phyloP scores from a whole-genome alignment of 495 filamentous ascomycete species.

The Tuber magnatum region DNA sequence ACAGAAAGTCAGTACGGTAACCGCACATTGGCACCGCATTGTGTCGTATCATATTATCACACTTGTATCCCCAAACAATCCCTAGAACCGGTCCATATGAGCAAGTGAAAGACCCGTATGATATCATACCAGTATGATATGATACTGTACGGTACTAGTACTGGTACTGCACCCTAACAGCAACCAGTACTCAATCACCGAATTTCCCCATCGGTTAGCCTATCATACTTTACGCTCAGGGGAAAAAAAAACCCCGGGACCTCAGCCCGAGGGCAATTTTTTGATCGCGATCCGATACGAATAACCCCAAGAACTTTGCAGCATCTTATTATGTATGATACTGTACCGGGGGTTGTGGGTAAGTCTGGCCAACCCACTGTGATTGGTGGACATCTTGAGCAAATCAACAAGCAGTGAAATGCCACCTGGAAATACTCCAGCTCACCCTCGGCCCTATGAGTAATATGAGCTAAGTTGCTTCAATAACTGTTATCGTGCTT shows the following conservation, averaged over 20 bases:
- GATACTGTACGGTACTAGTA: no score
- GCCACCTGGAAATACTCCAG: no score
- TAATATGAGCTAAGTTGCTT: no score
- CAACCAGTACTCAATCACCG: neutral
- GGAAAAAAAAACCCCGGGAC: neutral
- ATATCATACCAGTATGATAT: neutral
- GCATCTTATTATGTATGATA: no score
- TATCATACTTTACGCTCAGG: neutral
- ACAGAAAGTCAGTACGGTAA: neutral
- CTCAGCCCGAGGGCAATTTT: neutral
- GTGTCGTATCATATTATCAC: no score
- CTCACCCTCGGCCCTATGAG: no score
- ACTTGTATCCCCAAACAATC: neutral
- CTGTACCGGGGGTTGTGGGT: no score
- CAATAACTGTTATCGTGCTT: no score
- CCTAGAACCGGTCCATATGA: neutral
- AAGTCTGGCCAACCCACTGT: no score
- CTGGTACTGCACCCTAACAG: neutral
- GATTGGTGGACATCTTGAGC: no score
- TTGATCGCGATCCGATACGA: neutral
- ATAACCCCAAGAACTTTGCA: neutral
- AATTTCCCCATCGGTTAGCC: neutral
- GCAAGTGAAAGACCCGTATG: neutral
- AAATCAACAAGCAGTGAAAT: no score
- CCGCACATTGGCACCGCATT: neutral